Evolutionary conservation across 2,329 filamentous ascomycete species (phyloP), one percentile per base, ranked within the genome.

Genomic region (Penicillium sp.): DNA sequence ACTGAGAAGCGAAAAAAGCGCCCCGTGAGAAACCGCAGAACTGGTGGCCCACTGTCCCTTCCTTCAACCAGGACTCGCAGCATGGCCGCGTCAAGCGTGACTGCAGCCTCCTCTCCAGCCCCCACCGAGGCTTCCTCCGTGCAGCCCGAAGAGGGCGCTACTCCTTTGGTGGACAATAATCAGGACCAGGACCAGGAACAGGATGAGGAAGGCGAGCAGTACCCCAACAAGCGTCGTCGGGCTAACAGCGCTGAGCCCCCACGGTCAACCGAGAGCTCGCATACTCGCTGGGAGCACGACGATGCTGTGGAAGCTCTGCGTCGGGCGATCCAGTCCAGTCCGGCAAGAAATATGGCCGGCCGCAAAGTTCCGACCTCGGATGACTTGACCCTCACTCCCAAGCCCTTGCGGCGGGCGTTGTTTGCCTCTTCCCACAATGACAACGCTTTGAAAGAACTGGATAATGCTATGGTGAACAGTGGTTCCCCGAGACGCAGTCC

Each of bases 281-380:
- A 68, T 47, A 63, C 57, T 47, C 69, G 68, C 51, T 73, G 72
- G 71, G 63, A 73, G 48, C 70, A 75, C 40, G 65, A 74, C 31
- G 68, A 75, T 57, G 71, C 74, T 11, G 69, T 76, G 40, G 77
- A 79, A 49, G 79, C 79, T 8, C 70, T 83, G 42, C 74, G 76
- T 56, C 78, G 81, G 56, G 82, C 82, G 43, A 82, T 86, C 27
- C 82, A 85, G 62, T 87, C 85, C 5, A 87, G 85, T 61, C 85
- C 85, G 14, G 80, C 77, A 23, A 77, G 81, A 22, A 77, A 82
- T 54, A 69, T 76, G 53, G 79, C 79, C 54, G 75, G 69, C 46
- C 77, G 77, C 48, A 70, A 75, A 49, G 51, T 60, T 55, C 42
- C 66, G 40, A 48, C 61, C 31, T 54, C 66, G 73, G 77, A 82